These are phyloP conservation scores for Talaromyces sp. DNA, from an alignment of 2,329 filamentous ascomycete species.

Conservation along the genomic window DNA sequence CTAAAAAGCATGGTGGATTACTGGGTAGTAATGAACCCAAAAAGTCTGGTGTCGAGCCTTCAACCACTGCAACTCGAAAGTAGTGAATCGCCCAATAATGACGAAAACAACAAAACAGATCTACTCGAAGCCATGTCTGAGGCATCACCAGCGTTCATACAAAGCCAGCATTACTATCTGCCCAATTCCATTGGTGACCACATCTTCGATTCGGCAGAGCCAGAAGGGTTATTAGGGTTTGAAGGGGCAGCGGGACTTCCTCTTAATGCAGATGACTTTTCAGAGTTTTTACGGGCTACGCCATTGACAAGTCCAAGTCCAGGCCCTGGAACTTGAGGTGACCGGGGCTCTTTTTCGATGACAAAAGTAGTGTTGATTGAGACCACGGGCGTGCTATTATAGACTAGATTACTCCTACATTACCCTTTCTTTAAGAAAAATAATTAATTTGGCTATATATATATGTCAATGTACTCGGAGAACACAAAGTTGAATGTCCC, in stretches of 20 bases:
- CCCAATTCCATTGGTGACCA: not conserved
- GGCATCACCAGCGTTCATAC: not conserved
- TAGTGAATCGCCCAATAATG: too few relatives aligned
- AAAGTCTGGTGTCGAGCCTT: not conserved
- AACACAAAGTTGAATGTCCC: too few relatives aligned
- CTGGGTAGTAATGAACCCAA: not conserved
- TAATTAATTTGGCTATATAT: too few relatives aligned
- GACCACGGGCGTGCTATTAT: not conserved
- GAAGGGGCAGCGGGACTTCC: not conserved
- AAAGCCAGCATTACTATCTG: not conserved
- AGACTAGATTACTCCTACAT: not conserved
- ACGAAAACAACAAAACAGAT: not conserved
- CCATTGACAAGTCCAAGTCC: not conserved
- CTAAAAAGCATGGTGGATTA: not conserved
- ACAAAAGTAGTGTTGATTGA: too few relatives aligned
- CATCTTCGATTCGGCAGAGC: not conserved
- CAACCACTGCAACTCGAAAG: not conserved
- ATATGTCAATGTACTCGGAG: too few relatives aligned
- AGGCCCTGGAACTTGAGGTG: not conserved
- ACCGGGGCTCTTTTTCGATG: not conserved
- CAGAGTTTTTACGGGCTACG: not conserved
- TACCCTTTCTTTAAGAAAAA: too few relatives aligned
- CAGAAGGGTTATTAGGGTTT: not conserved
- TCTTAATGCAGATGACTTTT: not conserved
- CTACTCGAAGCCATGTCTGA: not conserved